Base-by-base conservation (phyloP, 2,329 filamentous ascomycete genomes). In the Trichoderma sp. region DNA sequence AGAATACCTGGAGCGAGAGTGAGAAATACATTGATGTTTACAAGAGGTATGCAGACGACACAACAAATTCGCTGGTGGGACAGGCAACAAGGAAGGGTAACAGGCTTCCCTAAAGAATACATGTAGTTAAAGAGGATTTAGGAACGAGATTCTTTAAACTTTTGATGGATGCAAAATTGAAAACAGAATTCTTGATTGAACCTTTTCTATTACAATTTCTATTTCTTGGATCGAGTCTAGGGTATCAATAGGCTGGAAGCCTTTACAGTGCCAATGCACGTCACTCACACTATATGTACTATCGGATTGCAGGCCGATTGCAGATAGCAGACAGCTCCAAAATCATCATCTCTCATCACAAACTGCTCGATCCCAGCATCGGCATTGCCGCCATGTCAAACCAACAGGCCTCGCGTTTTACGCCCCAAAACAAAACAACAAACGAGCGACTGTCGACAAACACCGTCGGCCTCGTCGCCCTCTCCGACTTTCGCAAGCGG, bases 401-500 rank as follows among this genome's bases (percentile, higher is more conserved):
- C 24, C 81, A 81, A 74, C 78, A 79, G 59, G 78, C 82, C 21
- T 88, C 89, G 75, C 91, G 93, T 77, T 98, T 97, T 84, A 92
- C 92, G 1, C 88, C 92, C 59, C 93, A 95, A 81, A 92, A 92
- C 77, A 89, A 93, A 79, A 93, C 93, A 1, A 93, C 94, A 1
- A 91, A 96, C 83, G 93, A 98, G 81, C 88, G 95, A 16, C 89
- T 98, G 65, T 96, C 96, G 76, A 94, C 91, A 72, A 92, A 95
- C 81, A 97, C 95, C 0, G 95, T 98, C 78, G 97, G 97, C 56
- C 92, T 99, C 3, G 96, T 98, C 71, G 91, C 94, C 75, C 92
- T 98, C 60, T 95, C 94, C 78, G 97, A 98, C 83, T 98, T 97
- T 84, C 95, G 96, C 84, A 98, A 99, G 86, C 92, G 97, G 76